Evolutionary conservation across 129 eudicot species (phyloP).

Genomic region (Centaurea solstitialis): DNA sequence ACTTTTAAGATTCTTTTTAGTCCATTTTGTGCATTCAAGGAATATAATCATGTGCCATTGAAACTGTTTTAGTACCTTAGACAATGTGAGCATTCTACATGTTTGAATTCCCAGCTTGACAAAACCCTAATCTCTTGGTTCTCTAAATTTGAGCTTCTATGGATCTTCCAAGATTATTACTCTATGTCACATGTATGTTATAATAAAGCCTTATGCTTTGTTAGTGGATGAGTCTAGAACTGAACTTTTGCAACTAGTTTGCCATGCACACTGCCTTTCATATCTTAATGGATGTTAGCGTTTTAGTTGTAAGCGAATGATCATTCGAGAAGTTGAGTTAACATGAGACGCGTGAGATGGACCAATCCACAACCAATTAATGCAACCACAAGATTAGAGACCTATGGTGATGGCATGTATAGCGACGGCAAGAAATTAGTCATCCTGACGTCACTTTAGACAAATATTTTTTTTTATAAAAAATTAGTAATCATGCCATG

Average conservation of each 20-base stretch:
- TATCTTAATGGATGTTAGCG: background rate
- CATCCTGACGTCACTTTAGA: background rate
- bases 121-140: background rate
- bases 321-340: no score
- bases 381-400: background rate
- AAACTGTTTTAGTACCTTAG: background rate
- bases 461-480: no score
- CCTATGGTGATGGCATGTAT: background rate
- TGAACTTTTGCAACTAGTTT: background rate
- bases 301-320: no score
- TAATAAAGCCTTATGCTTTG: no score
- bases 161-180: no score
- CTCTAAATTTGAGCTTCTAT: no score
- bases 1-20: background rate
- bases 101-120: background rate
- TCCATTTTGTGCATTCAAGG: constrained; percentile 17
- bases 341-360: no score
- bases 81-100: background rate
- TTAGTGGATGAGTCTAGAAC: background rate
- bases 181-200: no score
- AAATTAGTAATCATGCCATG: no score
- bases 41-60: constrained; percentile 35
- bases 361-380: background rate
- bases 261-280: background rate
- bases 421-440: background rate